Evolutionary conservation across 225 moss, liverwort and hornwort species (phyloP).

Genomic region (Sphagnum tenellum): DNA sequence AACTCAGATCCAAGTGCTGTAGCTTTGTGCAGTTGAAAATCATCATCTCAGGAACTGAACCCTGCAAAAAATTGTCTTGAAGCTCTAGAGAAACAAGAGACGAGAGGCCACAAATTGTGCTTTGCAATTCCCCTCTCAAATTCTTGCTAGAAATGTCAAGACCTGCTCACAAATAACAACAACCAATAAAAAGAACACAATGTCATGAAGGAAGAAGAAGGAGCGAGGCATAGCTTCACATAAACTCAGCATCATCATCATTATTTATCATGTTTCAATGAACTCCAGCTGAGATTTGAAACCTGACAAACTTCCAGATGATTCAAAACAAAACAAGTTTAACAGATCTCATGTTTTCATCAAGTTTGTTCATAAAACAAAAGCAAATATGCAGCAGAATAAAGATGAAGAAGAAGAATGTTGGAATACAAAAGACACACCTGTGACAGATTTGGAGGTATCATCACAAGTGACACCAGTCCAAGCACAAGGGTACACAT

Average conservation of each 20-base stretch:
- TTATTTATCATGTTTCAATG: background rate
- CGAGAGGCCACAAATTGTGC: constrained; percentile 21
- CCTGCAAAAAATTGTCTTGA: constrained; percentile 25
- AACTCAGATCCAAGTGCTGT: constrained; percentile 23
- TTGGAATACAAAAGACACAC: constrained; percentile 6
- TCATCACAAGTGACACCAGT: constrained; percentile 28
- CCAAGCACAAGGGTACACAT: constrained; percentile 22
- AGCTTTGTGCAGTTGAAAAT: constrained; percentile 15
- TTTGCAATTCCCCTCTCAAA: constrained; percentile 11
- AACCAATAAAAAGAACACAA: background rate
- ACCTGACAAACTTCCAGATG: background rate
- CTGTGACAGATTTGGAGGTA: constrained; percentile 14
- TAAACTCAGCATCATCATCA: no score
- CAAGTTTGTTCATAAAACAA: no score
- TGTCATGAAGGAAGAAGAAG: no score
- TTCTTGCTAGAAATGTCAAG: constrained; percentile 26
- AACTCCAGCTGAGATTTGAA: background rate
- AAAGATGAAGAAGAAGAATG: background rate
- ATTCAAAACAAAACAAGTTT: background rate
- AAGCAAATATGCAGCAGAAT: no score
- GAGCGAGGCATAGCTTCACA: background rate
- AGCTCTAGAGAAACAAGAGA: constrained; percentile 22
- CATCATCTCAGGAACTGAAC: constrained; percentile 20
- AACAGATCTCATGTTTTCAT: background rate
- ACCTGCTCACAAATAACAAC: constrained; percentile 4